Evolutionary conservation across 768 basidiomycete species (phyloP), one percentile per base, ranked within the genome.

Genomic region (Hericium alpestre): DNA sequence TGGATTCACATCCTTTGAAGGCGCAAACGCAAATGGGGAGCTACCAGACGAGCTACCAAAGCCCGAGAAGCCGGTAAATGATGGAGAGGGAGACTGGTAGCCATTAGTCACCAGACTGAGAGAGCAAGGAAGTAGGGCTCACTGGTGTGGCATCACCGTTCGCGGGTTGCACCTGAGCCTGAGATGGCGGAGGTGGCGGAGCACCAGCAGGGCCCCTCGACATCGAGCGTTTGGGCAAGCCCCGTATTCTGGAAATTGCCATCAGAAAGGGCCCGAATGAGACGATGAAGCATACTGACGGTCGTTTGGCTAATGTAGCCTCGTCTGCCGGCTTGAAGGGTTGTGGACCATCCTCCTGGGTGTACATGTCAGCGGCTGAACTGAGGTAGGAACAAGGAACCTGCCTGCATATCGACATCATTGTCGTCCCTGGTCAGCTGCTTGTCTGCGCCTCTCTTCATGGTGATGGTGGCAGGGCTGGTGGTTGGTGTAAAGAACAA

Each of bases 361-460:
- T 39, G 49, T 37, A 25, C 23, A 15, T 56, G 32, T 32, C 32
- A 32, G 32, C 32, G 32, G 32, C 32, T 32, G 32, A 32, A 32
- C 8, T 32, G 32, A 7, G 32, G 32, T 7, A 32, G 32, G 32
- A 32, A 32, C 9, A 32, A 32, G 32, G 32, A 32, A 32, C 32
- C 25, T 15, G 72, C 70, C 67, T 72, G 64, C n/a, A 69, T 64
- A 11, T 69, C 69, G 4, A 74, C 73, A 16, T 69, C 71, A 49
- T 75, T 74, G 25, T 71, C 74, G 58, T 83, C 84, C 63, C 81
- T 87, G 11, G 76, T 74, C 38, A 91, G 65, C 63, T 91, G 85
- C 59, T 71, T 79, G 53, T 90, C 88, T 66, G 88, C 88, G 56
- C 76, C 78, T 67, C 88, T 80, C 71, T 90, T 90, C 85, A 89